Evolutionary conservation across 2,329 filamentous ascomycete genomes (phyloP).

Genomic region (Tolypocladium album): DNA sequence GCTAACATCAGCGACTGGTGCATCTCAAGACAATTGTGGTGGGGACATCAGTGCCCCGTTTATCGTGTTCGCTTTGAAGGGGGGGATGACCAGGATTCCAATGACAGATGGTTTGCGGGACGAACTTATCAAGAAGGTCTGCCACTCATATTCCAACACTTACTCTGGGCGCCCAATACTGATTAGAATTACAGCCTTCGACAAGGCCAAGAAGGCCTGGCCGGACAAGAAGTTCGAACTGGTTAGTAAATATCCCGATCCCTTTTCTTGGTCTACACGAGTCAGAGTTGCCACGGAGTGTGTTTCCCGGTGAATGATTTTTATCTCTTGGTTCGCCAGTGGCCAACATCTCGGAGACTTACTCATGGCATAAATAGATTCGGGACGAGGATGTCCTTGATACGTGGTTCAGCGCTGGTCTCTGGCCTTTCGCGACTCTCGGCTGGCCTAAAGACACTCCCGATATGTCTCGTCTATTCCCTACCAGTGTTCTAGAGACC

Average conservation of each 20-base stretch:
- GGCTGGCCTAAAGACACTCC: neutral
- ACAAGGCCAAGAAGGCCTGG: neutral
- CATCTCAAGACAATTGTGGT: slow-evolving; percentile 88
- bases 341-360: no score
- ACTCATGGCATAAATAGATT: no score
- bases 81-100: neutral
- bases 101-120: neutral
- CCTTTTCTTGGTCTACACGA: no score
- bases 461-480: neutral
- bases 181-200: neutral
- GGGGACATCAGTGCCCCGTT: slow-evolving; percentile 89
- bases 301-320: no score
- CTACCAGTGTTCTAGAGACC: neutral
- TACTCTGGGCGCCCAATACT: neutral
- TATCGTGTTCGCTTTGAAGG: slow-evolving; percentile 34
- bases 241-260: neutral
- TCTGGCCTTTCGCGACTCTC: neutral
- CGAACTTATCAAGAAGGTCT: neutral
- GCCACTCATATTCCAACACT: neutral
- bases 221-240: neutral
- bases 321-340: no score
- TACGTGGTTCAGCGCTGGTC: neutral
- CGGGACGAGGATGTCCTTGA: neutral
- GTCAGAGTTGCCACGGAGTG: no score
- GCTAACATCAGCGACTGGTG: slow-evolving; percentile 83